Evolutionary conservation across 202 grass and related monocot species (phyloP).

Genomic region (Carex arenaria): DNA sequence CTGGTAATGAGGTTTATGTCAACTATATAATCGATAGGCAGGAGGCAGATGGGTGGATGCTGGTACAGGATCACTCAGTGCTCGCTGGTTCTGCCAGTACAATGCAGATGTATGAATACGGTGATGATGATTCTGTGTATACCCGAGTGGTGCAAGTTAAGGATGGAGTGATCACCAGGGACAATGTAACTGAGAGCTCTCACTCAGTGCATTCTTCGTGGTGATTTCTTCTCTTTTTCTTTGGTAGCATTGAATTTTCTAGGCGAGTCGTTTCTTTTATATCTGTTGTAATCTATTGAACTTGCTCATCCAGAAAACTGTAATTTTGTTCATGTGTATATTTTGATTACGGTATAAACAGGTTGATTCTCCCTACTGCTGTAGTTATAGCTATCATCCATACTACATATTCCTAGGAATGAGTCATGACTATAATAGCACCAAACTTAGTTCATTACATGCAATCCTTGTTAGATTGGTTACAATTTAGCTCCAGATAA

Average conservation of each 20-base stretch:
- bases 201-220: neutral
- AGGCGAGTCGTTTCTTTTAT: neutral
- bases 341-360: neutral
- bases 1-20: conserved; percentile 13
- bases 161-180: conserved; percentile 58
- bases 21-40: conserved; percentile 43
- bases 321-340: neutral
- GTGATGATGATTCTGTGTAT: conserved; percentile 29
- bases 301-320: neutral
- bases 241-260: neutral
- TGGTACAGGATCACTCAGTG: conserved; percentile 61
- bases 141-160: conserved; percentile 34
- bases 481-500: neutral
- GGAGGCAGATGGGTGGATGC: conserved; percentile 67
- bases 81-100: conserved; percentile 53
- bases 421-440: neutral
- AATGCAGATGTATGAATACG: conserved; percentile 47
- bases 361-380: neutral
- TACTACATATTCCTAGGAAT: neutral
- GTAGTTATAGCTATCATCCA: neutral
- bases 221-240: conserved; percentile 1
- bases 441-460: neutral
- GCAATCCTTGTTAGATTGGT: neutral
- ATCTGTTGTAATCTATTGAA: neutral
- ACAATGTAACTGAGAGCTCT: conserved; percentile 55